Percentiles rank a stretch among this genome's conserved stretches.
Evolutionary conservation across 345 rosid genomes (phyloP).

Genomic region (Ailanthus altissimus): DNA sequence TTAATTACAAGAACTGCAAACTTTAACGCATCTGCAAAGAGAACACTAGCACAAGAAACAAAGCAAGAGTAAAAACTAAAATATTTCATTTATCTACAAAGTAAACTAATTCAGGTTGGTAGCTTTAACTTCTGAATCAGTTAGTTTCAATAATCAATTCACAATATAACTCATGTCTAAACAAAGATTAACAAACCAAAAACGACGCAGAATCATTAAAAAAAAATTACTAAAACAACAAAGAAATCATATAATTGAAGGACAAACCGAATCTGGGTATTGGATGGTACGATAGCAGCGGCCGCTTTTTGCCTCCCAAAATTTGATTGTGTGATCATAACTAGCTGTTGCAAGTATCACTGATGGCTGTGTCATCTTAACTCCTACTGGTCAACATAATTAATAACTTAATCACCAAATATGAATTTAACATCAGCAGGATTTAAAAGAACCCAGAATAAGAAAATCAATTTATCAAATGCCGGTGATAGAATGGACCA

Average conservation of each 20-base stretch:
- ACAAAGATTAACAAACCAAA: slow-evolving; percentile 1
- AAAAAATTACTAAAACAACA: neutral
- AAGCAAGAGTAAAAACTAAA: neutral
- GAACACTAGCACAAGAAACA: neutral
- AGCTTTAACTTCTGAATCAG: neutral
- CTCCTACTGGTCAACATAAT: slow-evolving; percentile 23
- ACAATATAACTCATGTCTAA: neutral
- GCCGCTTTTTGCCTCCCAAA: slow-evolving; percentile 96
- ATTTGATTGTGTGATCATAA: slow-evolving; percentile 87
- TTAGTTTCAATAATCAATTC: neutral
- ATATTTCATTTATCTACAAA: too few species aligned
- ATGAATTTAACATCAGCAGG: neutral
- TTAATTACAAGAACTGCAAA: neutral
- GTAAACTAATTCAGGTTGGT: neutral
- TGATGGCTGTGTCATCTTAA: slow-evolving; percentile 73
- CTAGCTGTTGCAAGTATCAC: slow-evolving; percentile 94
- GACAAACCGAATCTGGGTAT: slow-evolving; percentile 78
- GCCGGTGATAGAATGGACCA: neutral
- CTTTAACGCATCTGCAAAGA: neutral
- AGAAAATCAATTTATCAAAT: slow-evolving; percentile 1
- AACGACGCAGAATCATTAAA: neutral
- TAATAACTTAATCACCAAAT: slow-evolving; percentile 9
- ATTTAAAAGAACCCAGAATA: neutral
- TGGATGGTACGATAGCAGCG: slow-evolving; percentile 93
- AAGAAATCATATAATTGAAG: neutral